Evolutionary conservation across 495 filamentous ascomycete genomes (phyloP), one percentile per base, ranked within the genome.

Genomic region (Penicillium argentinense): DNA sequence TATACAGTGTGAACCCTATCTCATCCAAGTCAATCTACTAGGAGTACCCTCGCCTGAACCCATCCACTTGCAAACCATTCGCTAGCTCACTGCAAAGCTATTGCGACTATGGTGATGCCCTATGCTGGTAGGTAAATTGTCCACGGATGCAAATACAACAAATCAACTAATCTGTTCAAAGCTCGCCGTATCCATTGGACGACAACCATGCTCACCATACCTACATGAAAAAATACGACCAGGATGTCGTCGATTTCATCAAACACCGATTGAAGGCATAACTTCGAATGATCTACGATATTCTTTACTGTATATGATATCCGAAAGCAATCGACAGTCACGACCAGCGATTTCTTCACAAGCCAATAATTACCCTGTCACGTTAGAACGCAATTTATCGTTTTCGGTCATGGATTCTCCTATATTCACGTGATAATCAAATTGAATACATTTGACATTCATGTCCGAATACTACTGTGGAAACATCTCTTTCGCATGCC

Each of bases 231-330:
- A 58, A 59, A 14, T 59, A 62, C 21, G 47, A 55, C 14, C 51
- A 62, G 28, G 43, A 53, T 21, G 58, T 54, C n/a, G 54, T 62
- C 16, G 43, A 54, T 5, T 62, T 62, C 30, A 53, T 59, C 14
- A 46, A 51, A 25, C 2, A 14, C 1, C 53, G 54, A 9, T 17
- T 57, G 7, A 23, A n/a, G 7, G 28, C 33, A 19, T 36, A 3
- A 33, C n/a, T n/a, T n/a, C n/a, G n/a, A n/a, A n/a, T n/a, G n/a
- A n/a, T n/a, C n/a, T n/a, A n/a, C n/a, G n/a, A n/a, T n/a, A n/a
- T n/a, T n/a, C n/a, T n/a, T n/a, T n/a, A n/a, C n/a, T n/a, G n/a
- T n/a, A n/a, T n/a, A n/a, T n/a, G n/a, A n/a, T n/a, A n/a, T n/a
- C n/a, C n/a, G n/a, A n/a, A n/a, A n/a, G n/a, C n/a, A n/a, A n/a